A percentile compares a stretch with the other conserved stretches of the same genome.
These are phyloP conservation scores for Fusarium newnesense DNA, from an alignment of 2,329 filamentous ascomycete species.

Conservation along the genomic window DNA sequence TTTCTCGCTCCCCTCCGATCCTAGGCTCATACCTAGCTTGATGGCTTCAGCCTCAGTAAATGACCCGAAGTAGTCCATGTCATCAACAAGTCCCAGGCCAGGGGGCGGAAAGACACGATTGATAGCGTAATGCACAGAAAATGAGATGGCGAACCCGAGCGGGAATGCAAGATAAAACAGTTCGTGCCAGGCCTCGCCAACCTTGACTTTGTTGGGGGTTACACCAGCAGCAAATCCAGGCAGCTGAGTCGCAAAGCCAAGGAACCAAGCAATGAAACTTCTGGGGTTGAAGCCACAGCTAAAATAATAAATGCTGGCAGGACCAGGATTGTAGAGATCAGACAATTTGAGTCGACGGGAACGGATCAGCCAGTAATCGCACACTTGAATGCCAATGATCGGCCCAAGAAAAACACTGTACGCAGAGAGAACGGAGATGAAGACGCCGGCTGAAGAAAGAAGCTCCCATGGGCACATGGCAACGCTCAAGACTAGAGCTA, in stretches of 20 bases:
- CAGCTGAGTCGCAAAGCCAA: not conserved
- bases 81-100: not conserved
- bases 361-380: not conserved
- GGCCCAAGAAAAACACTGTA: not conserved
- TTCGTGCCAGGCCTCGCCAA: not conserved
- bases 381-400: not conserved
- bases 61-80: not conserved
- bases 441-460: not conserved
- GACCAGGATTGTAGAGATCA: not conserved
- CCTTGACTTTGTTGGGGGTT: not conserved
- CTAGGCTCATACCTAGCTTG: not conserved
- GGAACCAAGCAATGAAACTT: not conserved
- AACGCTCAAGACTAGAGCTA: not conserved
- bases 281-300: not conserved
- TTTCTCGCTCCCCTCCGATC: not conserved
- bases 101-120: not conserved
- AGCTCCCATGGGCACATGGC: not conserved
- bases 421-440: not conserved
- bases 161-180: not conserved
- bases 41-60: not conserved
- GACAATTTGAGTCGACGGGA: not conserved
- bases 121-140: not conserved
- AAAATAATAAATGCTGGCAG: not conserved
- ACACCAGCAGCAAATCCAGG: not conserved
- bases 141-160: rapidly evolving